A percentile compares a stretch with the other conserved stretches of the same genome.
phyloP scores from a whole-genome alignment of 176 grass and related monocot genomes.

The Melocanna baccifera region DNA sequence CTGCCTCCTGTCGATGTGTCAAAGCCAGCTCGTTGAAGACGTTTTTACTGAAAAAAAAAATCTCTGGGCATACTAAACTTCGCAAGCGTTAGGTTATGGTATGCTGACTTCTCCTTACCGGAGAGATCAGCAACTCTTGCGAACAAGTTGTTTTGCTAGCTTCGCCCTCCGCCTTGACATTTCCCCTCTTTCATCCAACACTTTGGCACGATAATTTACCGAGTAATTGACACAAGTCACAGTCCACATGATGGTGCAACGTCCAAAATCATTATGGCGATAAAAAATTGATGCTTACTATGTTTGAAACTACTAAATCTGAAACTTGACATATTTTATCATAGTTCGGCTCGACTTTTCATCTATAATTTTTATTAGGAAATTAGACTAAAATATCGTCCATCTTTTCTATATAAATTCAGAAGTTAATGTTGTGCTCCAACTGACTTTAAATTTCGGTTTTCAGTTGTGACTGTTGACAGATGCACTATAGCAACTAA shows the following conservation, averaged over 20 bases:
- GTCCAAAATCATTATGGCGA: not conserved
- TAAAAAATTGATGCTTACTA: not conserved
- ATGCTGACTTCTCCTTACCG: not conserved
- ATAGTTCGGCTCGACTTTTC: not conserved
- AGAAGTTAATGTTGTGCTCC: not conserved
- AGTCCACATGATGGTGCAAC: not conserved
- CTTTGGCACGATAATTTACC: not conserved
- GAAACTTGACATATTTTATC: not conserved
- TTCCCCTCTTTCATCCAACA: not conserved
- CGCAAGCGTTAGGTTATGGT: not conserved
- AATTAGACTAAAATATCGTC: not conserved
- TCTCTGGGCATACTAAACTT: not conserved
- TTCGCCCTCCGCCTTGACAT: not conserved
- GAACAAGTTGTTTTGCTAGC: not conserved
- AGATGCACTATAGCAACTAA: too few relatives aligned
- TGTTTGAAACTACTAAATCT: not conserved
- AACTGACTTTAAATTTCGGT: too few relatives aligned
- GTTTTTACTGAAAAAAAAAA: not conserved
- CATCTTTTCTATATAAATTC: not conserved
- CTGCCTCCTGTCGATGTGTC: not conserved
- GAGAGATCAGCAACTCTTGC: not conserved
- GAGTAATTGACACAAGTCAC: not conserved
- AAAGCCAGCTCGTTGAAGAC: not conserved
- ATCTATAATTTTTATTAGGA: not conserved
- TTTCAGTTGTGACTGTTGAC: too few relatives aligned